phyloP scores from a whole-genome alignment of 257 asterid genomes.

The Capsicum pubescens region DNA sequence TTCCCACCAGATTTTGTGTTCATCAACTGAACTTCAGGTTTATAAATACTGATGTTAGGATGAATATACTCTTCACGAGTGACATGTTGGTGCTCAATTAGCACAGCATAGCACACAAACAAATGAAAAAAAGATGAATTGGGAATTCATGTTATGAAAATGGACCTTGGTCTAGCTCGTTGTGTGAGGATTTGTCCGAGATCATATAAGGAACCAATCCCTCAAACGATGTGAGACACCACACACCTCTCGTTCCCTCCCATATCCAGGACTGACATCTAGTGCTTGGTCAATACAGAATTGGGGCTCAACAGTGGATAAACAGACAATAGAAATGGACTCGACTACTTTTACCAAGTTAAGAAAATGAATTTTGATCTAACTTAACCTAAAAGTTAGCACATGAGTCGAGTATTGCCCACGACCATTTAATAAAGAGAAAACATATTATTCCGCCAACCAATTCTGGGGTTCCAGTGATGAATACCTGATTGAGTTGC shows the following conservation, averaged over 20 bases:
- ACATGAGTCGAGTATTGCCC: background rate
- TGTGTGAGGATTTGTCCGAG: background rate
- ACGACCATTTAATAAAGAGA: background rate
- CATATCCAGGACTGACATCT: background rate
- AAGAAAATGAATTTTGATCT: background rate
- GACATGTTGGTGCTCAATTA: background rate
- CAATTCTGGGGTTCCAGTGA: no score
- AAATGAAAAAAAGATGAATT: background rate
- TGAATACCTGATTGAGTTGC: slow-evolving; percentile 73
- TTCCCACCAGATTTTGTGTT: background rate
- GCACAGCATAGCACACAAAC: background rate
- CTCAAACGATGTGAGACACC: background rate
- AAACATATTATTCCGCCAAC: background rate
- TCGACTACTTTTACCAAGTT: background rate
- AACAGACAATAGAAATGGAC: background rate
- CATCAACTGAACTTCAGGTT: background rate
- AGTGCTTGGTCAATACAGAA: background rate
- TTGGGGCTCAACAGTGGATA: background rate
- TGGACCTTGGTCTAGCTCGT: background rate
- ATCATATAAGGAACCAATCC: background rate
- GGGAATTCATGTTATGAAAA: background rate
- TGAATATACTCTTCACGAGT: background rate
- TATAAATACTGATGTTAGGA: background rate
- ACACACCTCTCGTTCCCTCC: background rate
- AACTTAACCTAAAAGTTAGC: background rate